Evolutionary conservation across 116 monocot genomes (phyloP), one percentile per base, ranked within the genome.

Genomic region (Zostera marina): DNA sequence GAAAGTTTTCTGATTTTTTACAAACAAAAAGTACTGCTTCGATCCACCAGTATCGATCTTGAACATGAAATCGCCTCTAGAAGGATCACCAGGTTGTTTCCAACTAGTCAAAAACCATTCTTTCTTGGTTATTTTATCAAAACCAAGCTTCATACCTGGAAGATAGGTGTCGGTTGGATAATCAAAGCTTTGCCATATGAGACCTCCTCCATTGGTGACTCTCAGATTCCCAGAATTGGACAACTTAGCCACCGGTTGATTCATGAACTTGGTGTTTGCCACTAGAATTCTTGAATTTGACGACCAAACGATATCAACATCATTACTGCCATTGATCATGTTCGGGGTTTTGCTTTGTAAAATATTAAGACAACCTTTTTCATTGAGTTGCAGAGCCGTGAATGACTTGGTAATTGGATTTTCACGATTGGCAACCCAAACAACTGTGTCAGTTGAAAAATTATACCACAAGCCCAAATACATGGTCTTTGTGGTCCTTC

Each of bases 171-270:
- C 81, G 0, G 73, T 63, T 9, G 76, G 81, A 26, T 76, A 58
- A 40, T 81, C 78, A 41, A 84, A 81, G 66, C 80, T 81, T 57
- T 85, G 75, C 75, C 79, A 81, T 5, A 38, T 38, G 22, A 26
- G 5, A n/a, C n/a, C 46, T 15, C 42, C 69, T 5, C 3, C 41
- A 26, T 62, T 62, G 8, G 22, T 63, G 12, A 87, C 42, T 7
- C 74, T 70, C 12, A 87, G 56, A 48, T 87, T 87, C 6, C 82
- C 79, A 0, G 47, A 42, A 46, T 79, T 71, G 24, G 66, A 56
- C 17, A 87, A 59, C 56, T 59, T 67, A 26, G 49, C 38, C n/a
- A 49, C 20, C 20, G 10, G 61, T n/a, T n/a, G n/a, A 42, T 7
- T 41, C 11, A 56, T 13, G 25, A 10, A 17, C 1, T 70, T 43